A percentile compares a stretch with the other conserved stretches of the same genome.
These are phyloP conservation scores for Zychaea mexicana DNA, from an alignment of 371 early-diverging fungal genomes.

Conservation along the genomic window DNA sequence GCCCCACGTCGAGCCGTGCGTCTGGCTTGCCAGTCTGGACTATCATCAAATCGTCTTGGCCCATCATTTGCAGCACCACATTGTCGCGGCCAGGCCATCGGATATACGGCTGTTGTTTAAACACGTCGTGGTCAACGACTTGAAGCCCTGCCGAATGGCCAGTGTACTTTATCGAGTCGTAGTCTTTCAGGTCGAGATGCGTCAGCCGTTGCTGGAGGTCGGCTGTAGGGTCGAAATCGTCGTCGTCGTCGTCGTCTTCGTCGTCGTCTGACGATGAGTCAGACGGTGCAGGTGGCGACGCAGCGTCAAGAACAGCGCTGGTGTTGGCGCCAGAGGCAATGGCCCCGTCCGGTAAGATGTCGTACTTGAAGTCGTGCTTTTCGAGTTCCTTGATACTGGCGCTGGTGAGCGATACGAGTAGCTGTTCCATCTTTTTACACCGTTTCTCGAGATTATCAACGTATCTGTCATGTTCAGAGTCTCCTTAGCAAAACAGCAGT, in stretches of 20 bases:
- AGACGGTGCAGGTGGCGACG: slow-evolving; percentile 12
- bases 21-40: slow-evolving; percentile 35
- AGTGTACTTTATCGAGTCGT: slow-evolving; percentile 48
- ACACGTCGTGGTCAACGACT: slow-evolving; percentile 32
- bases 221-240: slow-evolving; percentile 12
- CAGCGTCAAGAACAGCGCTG: slow-evolving; percentile 4
- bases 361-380: slow-evolving; percentile 30
- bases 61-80: slow-evolving; percentile 38
- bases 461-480: slow-evolving; percentile 20
- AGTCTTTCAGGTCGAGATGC: slow-evolving; percentile 36
- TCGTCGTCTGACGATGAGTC: slow-evolving; percentile 29
- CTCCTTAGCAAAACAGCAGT: background rate
- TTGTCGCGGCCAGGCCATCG: slow-evolving; percentile 45
- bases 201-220: slow-evolving; percentile 15
- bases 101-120: slow-evolving; percentile 36
- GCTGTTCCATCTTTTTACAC: slow-evolving; percentile 50
- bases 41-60: slow-evolving; percentile 44
- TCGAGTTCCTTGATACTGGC: slow-evolving; percentile 45
- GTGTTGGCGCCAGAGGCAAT: background rate
- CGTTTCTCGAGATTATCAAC: slow-evolving; percentile 47
- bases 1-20: slow-evolving; percentile 35
- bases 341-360: background rate
- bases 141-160: slow-evolving; percentile 47
- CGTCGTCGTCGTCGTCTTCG: slow-evolving; percentile 28
- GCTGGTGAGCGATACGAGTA: slow-evolving; percentile 38